Percentiles rank a stretch among this genome's conserved stretches.
Conservation (phyloP, 2,329 filamentous ascomycete species). For the Nigrospora sphaerica region DNA sequence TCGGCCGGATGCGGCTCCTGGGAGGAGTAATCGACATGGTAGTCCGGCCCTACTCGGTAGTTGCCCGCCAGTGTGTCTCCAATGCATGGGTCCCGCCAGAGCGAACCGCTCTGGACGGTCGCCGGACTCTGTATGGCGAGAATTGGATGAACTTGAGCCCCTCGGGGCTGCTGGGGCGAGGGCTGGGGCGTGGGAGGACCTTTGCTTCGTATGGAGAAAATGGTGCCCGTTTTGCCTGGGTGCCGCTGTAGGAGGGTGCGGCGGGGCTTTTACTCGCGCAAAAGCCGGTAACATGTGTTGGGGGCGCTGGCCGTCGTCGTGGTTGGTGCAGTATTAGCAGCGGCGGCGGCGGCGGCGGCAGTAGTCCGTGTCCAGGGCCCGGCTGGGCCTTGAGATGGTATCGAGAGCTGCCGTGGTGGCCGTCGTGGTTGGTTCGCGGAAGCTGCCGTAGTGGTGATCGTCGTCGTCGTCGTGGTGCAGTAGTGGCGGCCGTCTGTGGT, state of each 20-base stretch:
- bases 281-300: slow-evolving; percentile 29
- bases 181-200: slow-evolving; percentile 19
- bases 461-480: too few relatives aligned
- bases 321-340: too few relatives aligned
- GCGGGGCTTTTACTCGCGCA: slow-evolving; percentile 20
- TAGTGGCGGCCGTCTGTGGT: too few relatives aligned
- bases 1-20: slow-evolving; percentile 59
- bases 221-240: slow-evolving; percentile 20
- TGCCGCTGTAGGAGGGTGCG: slow-evolving; percentile 15
- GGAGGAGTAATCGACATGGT: slow-evolving; percentile 68
- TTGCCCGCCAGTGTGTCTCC: slow-evolving; percentile 67
- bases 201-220: slow-evolving; percentile 21
- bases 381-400: too few relatives aligned
- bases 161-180: slow-evolving; percentile 40
- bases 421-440: too few relatives aligned
- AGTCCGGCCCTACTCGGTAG: slow-evolving; percentile 63
- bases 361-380: too few relatives aligned
- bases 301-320: too few relatives aligned
- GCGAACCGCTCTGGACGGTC: slow-evolving; percentile 68
- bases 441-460: too few relatives aligned
- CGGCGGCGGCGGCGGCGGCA: too few relatives aligned
- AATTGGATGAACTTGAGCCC: slow-evolving; percentile 48
- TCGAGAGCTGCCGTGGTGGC: too few relatives aligned
- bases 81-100: slow-evolving; percentile 71
- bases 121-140: slow-evolving; percentile 55